phyloP scores from a whole-genome alignment of 768 basidiomycete species.

The Rhizopogon vinicolor region DNA sequence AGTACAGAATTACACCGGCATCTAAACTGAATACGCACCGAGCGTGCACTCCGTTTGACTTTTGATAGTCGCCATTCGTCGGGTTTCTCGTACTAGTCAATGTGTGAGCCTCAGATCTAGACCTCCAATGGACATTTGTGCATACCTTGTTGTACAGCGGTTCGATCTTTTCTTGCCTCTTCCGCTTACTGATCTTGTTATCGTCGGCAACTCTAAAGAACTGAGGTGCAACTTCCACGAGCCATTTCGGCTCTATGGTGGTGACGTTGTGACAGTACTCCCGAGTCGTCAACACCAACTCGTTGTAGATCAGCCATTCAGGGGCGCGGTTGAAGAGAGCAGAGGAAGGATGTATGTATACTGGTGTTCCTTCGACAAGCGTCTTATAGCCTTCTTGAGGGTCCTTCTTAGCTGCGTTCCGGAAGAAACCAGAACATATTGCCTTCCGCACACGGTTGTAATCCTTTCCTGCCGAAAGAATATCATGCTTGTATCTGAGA shows the following conservation, averaged over 20 bases:
- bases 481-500: slow-evolving; percentile 91
- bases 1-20: background rate
- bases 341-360: slow-evolving; percentile 97
- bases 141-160: slow-evolving; percentile 84
- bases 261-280: slow-evolving; percentile 94
- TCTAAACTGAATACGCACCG: slow-evolving; percentile 38
- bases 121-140: background rate
- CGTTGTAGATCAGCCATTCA: slow-evolving; percentile 96
- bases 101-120: slow-evolving; percentile 1
- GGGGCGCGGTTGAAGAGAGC: slow-evolving; percentile 96
- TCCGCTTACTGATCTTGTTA: slow-evolving; percentile 96
- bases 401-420: slow-evolving; percentile 98
- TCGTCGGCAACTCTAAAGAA: slow-evolving; percentile 99
- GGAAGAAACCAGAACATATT: slow-evolving; percentile 97
- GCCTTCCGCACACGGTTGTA: slow-evolving; percentile 92
- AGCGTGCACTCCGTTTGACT: slow-evolving; percentile 86
- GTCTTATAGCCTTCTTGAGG: slow-evolving; percentile 99
- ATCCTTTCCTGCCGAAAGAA: slow-evolving; percentile 87
- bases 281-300: slow-evolving; percentile 92
- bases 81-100: slow-evolving; percentile 69
- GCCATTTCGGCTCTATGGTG: slow-evolving; percentile 96
- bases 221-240: slow-evolving; percentile 95
- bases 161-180: slow-evolving; percentile 95
- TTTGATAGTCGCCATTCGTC: slow-evolving; percentile 95
- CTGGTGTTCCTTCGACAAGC: slow-evolving; percentile 95